Evolutionary conservation across 768 basidiomycete species (phyloP), one percentile per base, ranked within the genome.

Genomic region (Agrocybe chaxingu): DNA sequence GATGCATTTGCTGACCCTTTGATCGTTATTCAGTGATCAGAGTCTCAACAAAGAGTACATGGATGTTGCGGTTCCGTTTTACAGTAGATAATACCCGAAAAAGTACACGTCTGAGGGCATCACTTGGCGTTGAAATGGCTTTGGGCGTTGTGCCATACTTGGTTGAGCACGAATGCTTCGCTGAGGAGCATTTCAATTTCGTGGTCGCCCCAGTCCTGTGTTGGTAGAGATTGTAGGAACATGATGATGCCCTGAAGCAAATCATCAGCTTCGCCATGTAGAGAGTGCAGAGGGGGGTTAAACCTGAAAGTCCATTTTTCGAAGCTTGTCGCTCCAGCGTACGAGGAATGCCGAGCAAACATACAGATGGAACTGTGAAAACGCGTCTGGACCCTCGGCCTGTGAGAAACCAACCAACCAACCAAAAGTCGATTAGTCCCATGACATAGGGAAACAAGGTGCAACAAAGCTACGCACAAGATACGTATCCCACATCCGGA

Each of bases 401-500:
- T 99, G 52, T 1, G 53, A 39, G 11, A 16, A 16, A 16, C 16
- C 16, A 16, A 16, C 16, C 16, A 16, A 16, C 16, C 16, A 16
- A 42, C 24, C 12, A 36, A 39, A 18, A 13, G n/a, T 32, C 24
- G 36, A 32, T n/a, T 49, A 13, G 40, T 39, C 33, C 50, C 29
- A 10, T 29, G 29, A 54, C 53, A 19, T 54, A 35, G 42, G 7
- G 8, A 29, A 36, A 10, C 37, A 32, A 42, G 24, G 7, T 18
- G 2, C 11, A 32, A 12, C n/a, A 29, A 50, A 44, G 13, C 3
- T 24, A 69, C 91, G 50, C 53, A 98, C 97, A 62, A 99, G 71
- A 68, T 99, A 99, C 9, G 97, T 98, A 66, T 99, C 97, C 97
- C 97, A 99, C 96, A 98, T 98, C 48, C 97, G 81, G 44, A 98